Evolutionary conservation across 2,329 filamentous ascomycete genomes (phyloP).

Genomic region (Diplodia scrobiculata): DNA sequence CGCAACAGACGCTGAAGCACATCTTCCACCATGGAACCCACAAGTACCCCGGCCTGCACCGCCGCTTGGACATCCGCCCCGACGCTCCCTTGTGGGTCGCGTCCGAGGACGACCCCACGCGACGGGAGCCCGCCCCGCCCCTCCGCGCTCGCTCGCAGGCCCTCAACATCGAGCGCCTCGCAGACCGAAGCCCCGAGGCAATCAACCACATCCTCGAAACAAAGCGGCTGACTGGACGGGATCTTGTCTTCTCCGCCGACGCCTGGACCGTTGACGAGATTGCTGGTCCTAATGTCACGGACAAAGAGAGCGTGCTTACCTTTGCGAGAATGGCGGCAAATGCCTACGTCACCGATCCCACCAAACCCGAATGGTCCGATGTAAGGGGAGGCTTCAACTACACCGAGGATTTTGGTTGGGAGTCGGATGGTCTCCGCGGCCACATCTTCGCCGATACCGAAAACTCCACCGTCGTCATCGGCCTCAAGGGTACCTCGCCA

Average conservation of each 20-base stretch:
- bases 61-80: conserved; percentile 69
- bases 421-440: conserved; percentile 81
- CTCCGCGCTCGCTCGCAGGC: conserved; percentile 62
- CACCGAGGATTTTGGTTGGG: conserved; percentile 89
- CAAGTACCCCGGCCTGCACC: conserved; percentile 73
- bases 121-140: conserved; percentile 49
- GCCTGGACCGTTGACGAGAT: conserved; percentile 79
- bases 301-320: conserved; percentile 79
- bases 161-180: conserved; percentile 75
- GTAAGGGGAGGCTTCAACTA: conserved; percentile 74
- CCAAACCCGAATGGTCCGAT: conserved; percentile 75
- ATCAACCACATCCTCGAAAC: conserved; percentile 78
- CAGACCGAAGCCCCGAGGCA: conserved; percentile 72
- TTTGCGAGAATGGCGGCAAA: conserved; percentile 87
- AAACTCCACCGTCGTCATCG: conserved; percentile 87
- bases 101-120: conserved; percentile 55
- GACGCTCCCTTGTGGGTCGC: conserved; percentile 65
- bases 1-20: conserved; percentile 68
- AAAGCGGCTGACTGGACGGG: conserved; percentile 68
- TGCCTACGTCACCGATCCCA: conserved; percentile 77
- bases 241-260: conserved; percentile 65
- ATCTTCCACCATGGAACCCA: conserved; percentile 87
- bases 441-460: conserved; percentile 87
- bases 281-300: conserved; percentile 75
- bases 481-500: conserved; percentile 80